These are phyloP conservation scores for Astrothelium macrocarpum DNA, from an alignment of 495 filamentous ascomycete species.

Conservation along the genomic window DNA sequence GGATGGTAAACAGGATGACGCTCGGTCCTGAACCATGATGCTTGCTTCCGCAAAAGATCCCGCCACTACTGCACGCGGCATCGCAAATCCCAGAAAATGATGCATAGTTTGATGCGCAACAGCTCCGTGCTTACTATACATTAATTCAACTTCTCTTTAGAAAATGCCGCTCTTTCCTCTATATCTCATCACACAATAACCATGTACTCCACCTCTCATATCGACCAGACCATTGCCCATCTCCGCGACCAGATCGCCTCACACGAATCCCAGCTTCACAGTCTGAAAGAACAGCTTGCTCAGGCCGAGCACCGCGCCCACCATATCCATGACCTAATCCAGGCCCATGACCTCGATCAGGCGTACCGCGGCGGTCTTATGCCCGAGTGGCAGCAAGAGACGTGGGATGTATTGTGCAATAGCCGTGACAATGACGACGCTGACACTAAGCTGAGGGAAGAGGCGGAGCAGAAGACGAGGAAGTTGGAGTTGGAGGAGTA, in stretches of 20 bases:
- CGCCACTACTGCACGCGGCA: not conserved
- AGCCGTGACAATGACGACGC: not conserved
- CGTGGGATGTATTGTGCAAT: conserved; percentile 18
- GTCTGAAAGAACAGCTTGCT: conserved; percentile 23
- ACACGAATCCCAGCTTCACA: conserved; percentile 24
- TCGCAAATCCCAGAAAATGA: not conserved
- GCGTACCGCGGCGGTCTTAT: conserved; percentile 23
- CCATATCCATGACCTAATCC: not conserved
- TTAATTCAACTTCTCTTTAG: too few species aligned
- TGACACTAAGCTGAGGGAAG: not conserved
- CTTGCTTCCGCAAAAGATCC: not conserved
- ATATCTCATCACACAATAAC: too few species aligned
- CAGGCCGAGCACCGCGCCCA: conserved; percentile 22
- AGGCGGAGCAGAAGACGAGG: conserved; percentile 39
- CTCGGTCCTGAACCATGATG: too few species aligned
- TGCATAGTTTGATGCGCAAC: not conserved
- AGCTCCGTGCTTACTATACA: not conserved
- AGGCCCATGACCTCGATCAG: conserved; percentile 4
- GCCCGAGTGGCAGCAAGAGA: conserved; percentile 23
- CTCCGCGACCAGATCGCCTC: conserved; percentile 25
- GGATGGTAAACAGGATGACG: not conserved
- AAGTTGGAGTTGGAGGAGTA: conserved; percentile 61
- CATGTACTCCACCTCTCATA: not conserved
- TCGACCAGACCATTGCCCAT: conserved; percentile 13
- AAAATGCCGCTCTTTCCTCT: too few species aligned